Evolutionary conservation across 2,329 filamentous ascomycete genomes (phyloP), one percentile per base, ranked within the genome.

Genomic region (Ophiostoma piceae): DNA sequence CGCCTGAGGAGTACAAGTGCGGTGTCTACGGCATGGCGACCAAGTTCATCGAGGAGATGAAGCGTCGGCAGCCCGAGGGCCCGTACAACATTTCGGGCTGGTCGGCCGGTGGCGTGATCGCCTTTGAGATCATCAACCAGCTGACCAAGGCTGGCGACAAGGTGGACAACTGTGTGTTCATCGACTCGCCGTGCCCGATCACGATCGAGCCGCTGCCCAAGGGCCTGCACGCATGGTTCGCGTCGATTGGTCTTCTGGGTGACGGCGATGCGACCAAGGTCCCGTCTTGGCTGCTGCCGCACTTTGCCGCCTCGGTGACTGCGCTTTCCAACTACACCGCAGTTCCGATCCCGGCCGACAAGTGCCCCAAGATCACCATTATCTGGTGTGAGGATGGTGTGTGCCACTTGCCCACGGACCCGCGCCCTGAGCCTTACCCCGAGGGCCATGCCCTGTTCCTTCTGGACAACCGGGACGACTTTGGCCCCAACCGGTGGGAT

Each of bases 361-460:
- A 82, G 72, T 86, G 85, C 54, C 88, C 90, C 54, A 84, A 85
- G 29, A 86, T 88, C 2, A 86, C 85, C 73, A 82, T 87, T 54
- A 87, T 92, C 74, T 92, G 89, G 87, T 91, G 88, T 75, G 86
- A 88, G 72, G 89, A 92, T 71, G 90, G 90, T 72, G 88, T 92
- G 3, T 91, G 89, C 80, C 85, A 88, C 73, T 81, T 85, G 69
- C 86, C 88, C 6, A 84, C 84, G 67, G 88, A 90, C 77, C 88
- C 88, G 57, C 83, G 86, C 62, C 88, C 89, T 0, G 83, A 87
- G 74, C 85, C 85, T 0, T 86, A 87, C 71, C 84, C 84, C 29
- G 83, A 83, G 66, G 84, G 82, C 75, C 89, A 84, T 79, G 89
- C 84, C 75, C 85, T 85, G 77, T 92, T 90, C 85, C 80, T 92